These are phyloP conservation scores for Suillus sp. DNA, from an alignment of 768 basidiomycete genomes.

Conservation along the genomic window DNA sequence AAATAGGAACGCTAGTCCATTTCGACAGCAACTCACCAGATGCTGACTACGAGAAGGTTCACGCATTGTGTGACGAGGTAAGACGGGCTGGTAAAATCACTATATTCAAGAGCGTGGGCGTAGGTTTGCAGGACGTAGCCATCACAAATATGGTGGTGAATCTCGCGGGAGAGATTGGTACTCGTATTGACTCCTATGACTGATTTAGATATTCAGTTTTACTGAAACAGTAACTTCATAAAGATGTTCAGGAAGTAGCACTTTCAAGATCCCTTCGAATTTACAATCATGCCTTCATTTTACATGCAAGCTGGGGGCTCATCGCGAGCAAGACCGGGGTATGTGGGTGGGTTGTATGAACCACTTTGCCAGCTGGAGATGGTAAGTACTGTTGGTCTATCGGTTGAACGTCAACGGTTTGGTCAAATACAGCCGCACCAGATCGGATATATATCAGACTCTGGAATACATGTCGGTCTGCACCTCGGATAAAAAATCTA, in stretches of 20 bases:
- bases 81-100: slow-evolving; percentile 52
- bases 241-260: background rate
- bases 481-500: background rate
- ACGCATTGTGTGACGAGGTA: slow-evolving; percentile 16
- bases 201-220: background rate
- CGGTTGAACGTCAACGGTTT: background rate
- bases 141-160: slow-evolving; percentile 71
- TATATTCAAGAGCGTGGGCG: slow-evolving; percentile 87
- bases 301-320: background rate
- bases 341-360: background rate
- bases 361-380: background rate
- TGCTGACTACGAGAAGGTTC: slow-evolving; percentile 16
- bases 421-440: background rate
- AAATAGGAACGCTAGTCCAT: slow-evolving; percentile 67
- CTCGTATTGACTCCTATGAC: slow-evolving; percentile 49
- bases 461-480: background rate
- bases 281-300: background rate
- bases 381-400: background rate
- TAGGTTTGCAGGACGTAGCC: slow-evolving; percentile 86
- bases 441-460: background rate
- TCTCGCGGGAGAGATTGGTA: slow-evolving; percentile 61
- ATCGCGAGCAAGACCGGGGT: background rate
- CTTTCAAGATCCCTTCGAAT: background rate
- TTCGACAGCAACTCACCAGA: slow-evolving; percentile 3
- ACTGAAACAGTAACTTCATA: background rate